Evolutionary conservation across 2,329 filamentous ascomycete genomes (phyloP).

Genomic region (Colletotrichum sp.): DNA sequence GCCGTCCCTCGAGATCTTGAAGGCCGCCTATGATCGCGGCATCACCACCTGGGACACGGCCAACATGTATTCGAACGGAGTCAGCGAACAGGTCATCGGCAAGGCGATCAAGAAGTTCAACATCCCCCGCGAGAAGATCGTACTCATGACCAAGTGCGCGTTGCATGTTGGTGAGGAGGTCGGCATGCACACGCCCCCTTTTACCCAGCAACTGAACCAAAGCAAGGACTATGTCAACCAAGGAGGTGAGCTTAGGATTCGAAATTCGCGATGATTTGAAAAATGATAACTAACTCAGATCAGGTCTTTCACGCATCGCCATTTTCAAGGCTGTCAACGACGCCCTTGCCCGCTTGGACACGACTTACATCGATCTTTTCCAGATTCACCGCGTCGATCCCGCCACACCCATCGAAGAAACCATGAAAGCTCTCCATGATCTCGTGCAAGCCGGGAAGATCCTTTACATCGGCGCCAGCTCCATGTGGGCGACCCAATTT

Average conservation of each 20-base stretch:
- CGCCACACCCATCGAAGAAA: slow-evolving; percentile 58
- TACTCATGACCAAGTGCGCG: slow-evolving; percentile 62
- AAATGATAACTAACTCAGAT: slow-evolving; percentile 38
- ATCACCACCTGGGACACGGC: slow-evolving; percentile 48
- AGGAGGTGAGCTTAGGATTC: slow-evolving; percentile 14
- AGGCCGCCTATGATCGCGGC: slow-evolving; percentile 20
- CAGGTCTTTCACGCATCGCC: slow-evolving; percentile 26
- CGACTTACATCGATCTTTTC: slow-evolving; percentile 55
- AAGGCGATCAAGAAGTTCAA: slow-evolving; percentile 68
- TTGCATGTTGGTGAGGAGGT: slow-evolving; percentile 33
- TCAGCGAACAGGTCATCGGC: slow-evolving; percentile 67
- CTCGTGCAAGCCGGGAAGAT: slow-evolving; percentile 62
- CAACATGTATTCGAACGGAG: slow-evolving; percentile 66
- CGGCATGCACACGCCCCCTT: slow-evolving; percentile 23
- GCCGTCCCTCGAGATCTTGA: slow-evolving; percentile 12
- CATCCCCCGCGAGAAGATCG: slow-evolving; percentile 68
- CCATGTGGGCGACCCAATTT: slow-evolving; percentile 18
- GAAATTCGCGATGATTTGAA: fast-evolving
- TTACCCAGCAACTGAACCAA: neutral
- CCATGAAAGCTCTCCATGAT: slow-evolving; percentile 67
- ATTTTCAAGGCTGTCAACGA: slow-evolving; percentile 45
- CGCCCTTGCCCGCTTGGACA: slow-evolving; percentile 49
- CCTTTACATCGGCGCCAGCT: slow-evolving; percentile 26
- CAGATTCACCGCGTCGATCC: slow-evolving; percentile 67
- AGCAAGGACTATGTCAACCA: slow-evolving; percentile 41